Percentiles rank a stretch among this genome's conserved stretches.
Conservation (phyloP, 2,329 filamentous ascomycete genomes). For the Apiospora saccharicola region DNA sequence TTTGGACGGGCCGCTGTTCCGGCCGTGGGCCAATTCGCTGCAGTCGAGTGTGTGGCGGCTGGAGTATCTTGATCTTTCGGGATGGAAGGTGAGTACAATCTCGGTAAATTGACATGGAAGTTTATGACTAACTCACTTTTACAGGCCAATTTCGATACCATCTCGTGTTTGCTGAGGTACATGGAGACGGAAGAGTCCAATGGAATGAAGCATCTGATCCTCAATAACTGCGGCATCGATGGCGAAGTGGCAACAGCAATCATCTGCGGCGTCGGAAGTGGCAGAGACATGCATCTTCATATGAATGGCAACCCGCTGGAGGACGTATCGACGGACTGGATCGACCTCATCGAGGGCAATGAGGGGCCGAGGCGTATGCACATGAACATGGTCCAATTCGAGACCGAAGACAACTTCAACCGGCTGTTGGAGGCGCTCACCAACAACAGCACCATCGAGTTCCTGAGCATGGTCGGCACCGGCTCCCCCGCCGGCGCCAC, state of each 20-base stretch:
- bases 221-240: constrained; percentile 61
- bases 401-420: constrained; percentile 58
- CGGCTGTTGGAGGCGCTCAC: constrained; percentile 58
- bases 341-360: constrained; percentile 54
- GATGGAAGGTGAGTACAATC: constrained; percentile 54
- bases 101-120: no score
- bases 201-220: constrained; percentile 52
- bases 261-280: constrained; percentile 58
- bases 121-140: background rate
- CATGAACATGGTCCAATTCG: constrained; percentile 66
- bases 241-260: constrained; percentile 58
- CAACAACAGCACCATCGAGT: constrained; percentile 57
- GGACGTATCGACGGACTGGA: constrained; percentile 58
- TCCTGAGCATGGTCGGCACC: constrained; percentile 62
- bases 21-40: constrained; percentile 50
- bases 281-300: constrained; percentile 55
- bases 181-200: constrained; percentile 49
- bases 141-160: constrained; percentile 58
- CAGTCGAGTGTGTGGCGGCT: constrained; percentile 49
- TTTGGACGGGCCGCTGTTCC: constrained; percentile 53
- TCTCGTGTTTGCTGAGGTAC: constrained; percentile 56
- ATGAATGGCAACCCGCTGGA: constrained; percentile 63
- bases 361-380: constrained; percentile 59
- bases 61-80: constrained; percentile 62
- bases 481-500: constrained; percentile 56